Percentiles rank a stretch among this genome's conserved stretches.
Evolutionary conservation across 2,329 filamentous ascomycete species (phyloP).

Genomic region (Apiospora rasikravindrae): DNA sequence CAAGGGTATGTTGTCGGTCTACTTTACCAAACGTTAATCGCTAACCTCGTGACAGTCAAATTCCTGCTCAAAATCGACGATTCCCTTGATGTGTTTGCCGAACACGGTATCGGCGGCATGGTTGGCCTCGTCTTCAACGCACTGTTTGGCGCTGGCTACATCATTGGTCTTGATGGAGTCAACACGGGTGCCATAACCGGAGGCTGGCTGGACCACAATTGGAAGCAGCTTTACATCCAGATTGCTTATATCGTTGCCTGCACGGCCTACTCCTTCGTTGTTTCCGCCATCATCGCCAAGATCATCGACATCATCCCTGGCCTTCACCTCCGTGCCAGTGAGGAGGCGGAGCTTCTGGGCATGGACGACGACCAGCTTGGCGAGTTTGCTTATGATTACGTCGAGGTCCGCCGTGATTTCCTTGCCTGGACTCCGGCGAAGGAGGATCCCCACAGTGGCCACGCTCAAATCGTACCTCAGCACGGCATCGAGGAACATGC

Average conservation of each 20-base stretch:
- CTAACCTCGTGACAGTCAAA: constrained; percentile 50
- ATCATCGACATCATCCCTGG: constrained; percentile 77
- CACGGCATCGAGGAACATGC: constrained; percentile 76
- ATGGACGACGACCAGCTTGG: constrained; percentile 92
- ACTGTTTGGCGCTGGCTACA: constrained; percentile 71
- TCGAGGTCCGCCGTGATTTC: constrained; percentile 87
- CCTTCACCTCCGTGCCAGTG: constrained; percentile 77
- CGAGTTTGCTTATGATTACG: constrained; percentile 90
- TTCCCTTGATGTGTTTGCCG: constrained; percentile 74
- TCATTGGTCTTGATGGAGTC: constrained; percentile 78
- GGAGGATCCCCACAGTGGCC: constrained; percentile 63
- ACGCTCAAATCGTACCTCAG: constrained; percentile 66
- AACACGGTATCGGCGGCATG: constrained; percentile 73
- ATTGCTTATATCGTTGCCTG: constrained; percentile 74
- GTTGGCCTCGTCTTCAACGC: constrained; percentile 75
- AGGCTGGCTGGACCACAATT: constrained; percentile 79
- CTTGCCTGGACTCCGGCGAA: constrained; percentile 84
- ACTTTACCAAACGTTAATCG: background rate
- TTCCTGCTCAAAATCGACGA: constrained; percentile 70
- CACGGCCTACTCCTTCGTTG: constrained; percentile 72
- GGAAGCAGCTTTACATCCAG: constrained; percentile 77
- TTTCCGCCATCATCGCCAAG: constrained; percentile 77
- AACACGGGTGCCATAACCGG: constrained; percentile 68
- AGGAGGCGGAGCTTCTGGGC: constrained; percentile 82
- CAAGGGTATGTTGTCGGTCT: constrained; percentile 50